Base-by-base conservation (phyloP, 2,329 filamentous ascomycete species). In the Hypoxylon rubiginosum region DNA sequence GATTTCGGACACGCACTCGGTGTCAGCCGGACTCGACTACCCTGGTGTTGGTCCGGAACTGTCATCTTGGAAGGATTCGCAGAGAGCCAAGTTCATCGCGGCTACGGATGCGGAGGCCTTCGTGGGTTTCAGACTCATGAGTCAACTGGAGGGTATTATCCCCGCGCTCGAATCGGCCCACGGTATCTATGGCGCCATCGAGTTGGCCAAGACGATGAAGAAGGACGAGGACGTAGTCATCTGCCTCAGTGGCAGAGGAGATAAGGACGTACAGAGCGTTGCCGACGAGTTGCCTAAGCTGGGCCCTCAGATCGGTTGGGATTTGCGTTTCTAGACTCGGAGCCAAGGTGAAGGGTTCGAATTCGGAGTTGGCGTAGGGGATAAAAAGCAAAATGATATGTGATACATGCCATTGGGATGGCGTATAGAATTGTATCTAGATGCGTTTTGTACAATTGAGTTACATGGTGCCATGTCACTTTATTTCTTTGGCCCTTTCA, bases 201-300 rank as follows among this genome's bases (percentile, higher is more conserved):
- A 98, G 82, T 82, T 98, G 64, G 95, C 95, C 67, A 97, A 97
- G 89, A 93, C 90, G 62, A 94, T 97, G 93, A 86, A 86, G 71
- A 92, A 94, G 83, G 94, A 88, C 56, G 83, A 97, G 82, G 94
- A 98, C 76, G 83, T 99, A 28, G 95, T 99, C 64, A 94, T 99
- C 68, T 98, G 95, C 81, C 80, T 99, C 39, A 97, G 92, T 76
- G 96, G 96, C 8, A 86, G 96, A 73, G 96, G 96, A 68, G 96
- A 99, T 81, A 99, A 99, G 88, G 96, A 99, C 77, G 96, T 99
- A 64, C 94, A 99, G 87, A 97, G 93, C 75, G 95, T 99, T 55
- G 96, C 96, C 0, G 96, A 99, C 76, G 93, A 97, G 82, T 82
- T 99, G 76, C 95, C 95, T 17, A 92, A 86, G 72, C 80, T 99